These are phyloP conservation scores for Auriculariales sp. DNA, from an alignment of 768 basidiomycete genomes.

Conservation along the genomic window DNA sequence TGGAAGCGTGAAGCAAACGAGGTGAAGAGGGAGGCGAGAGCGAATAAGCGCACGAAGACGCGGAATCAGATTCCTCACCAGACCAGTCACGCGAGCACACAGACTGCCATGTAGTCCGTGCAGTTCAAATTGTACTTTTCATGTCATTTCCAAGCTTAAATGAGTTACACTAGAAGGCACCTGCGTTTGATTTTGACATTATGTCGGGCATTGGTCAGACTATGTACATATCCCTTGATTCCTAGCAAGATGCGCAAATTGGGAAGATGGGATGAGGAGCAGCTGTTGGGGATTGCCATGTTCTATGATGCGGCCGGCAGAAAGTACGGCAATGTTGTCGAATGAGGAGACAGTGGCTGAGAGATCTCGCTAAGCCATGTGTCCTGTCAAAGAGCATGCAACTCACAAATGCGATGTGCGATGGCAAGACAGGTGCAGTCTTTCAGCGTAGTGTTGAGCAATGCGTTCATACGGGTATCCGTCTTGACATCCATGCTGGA, in stretches of 20 bases:
- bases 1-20: neutral
- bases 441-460: neutral
- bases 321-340: conserved; percentile 2
- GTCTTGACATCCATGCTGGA: conserved; percentile 5
- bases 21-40: too few species aligned
- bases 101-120: too few species aligned
- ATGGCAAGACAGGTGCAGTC: conserved; percentile 3
- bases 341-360: conserved; percentile 4
- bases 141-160: too few species aligned
- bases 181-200: too few species aligned
- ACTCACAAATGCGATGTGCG: conserved; percentile 4
- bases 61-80: too few species aligned
- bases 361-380: neutral
- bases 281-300: neutral
- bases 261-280: neutral
- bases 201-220: too few species aligned
- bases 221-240: conserved; percentile 5
- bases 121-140: too few species aligned
- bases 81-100: too few species aligned
- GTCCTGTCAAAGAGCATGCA: neutral
- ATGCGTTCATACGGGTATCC: neutral
- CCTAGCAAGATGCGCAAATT: conserved; percentile 3
- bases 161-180: too few species aligned
- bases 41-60: too few species aligned
- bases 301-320: conserved; percentile 2